Base-by-base conservation (phyloP, 2,329 filamentous ascomycete species). In the Talaromyces sp. region DNA sequence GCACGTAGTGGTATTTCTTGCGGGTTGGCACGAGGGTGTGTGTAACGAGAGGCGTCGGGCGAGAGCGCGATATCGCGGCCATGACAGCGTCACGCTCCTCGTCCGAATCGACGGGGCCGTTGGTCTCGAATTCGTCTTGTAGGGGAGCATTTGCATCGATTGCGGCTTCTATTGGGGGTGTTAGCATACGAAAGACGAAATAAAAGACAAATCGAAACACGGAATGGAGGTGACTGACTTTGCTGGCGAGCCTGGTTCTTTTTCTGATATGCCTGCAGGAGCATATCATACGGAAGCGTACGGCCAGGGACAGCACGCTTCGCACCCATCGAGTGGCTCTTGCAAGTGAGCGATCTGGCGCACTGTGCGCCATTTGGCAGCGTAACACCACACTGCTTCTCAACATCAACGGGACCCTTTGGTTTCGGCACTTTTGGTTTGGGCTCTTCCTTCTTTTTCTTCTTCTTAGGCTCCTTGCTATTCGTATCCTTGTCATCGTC, bases 231-330 rank as follows among this genome's bases (percentile, higher is more conserved):
- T 3, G 31, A 83, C 88, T 77, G 81, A 92, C 91, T 96, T 75
- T 97, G 94, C 78, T 96, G 91, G 71, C 96, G 96, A 24, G 94
- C 94, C 75, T 97, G 94, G 69, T 99, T 99, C 81, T 97, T 97
- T 83, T 97, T 97, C 74, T 94, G 90, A 70, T 94, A 94, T 8
- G 89, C 88, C 14, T 89, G 87, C 41, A 97, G 82, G 43, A 97
- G 80, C 88, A 96, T 94, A 74, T 96, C 92, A 70, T 97, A 97
- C 1, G 92, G 92, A 62, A 96, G 77, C 51, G 90, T 94, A 63
- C 92, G 83, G 0, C 92, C 92, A 5, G 91, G 89, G 3, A 97
- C 92, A 0, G 89, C 89, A 66, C 92, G 84, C 76, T 97, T 97
- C 5, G 92, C 89, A 11, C 92, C 92, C 92, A 97, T 96, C n/a